phyloP scores from a whole-genome alignment of 139 green algal genomes.

The Eudorina sp. region DNA sequence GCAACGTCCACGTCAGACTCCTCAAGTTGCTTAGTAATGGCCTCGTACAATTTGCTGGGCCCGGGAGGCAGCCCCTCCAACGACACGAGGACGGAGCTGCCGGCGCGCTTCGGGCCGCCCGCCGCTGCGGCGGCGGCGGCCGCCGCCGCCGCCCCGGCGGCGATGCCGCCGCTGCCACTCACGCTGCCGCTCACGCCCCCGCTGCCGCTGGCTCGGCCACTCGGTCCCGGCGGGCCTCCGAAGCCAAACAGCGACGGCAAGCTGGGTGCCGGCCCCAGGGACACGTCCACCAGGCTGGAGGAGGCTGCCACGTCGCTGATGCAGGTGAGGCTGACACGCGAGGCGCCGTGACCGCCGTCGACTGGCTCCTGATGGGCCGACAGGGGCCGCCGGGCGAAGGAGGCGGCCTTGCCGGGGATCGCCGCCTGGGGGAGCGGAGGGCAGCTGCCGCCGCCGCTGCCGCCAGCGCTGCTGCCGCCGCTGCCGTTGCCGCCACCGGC shows the following conservation, averaged over 20 bases:
- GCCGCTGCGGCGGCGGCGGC: too few relatives aligned
- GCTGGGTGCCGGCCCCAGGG: not conserved
- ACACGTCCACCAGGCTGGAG: not conserved
- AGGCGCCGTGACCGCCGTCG: not conserved
- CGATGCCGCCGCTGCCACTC: not conserved
- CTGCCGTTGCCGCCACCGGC: not conserved
- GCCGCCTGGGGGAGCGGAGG: not conserved
- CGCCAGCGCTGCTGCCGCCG: not conserved
- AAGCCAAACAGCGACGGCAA: not conserved
- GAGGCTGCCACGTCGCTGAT: not conserved
- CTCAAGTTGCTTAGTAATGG: constrained; percentile 18
- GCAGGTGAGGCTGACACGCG: not conserved
- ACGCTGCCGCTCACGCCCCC: not conserved
- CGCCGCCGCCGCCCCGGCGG: not conserved
- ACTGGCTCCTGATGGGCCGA: not conserved
- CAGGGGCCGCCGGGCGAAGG: not conserved
- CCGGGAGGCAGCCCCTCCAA: constrained; percentile 1
- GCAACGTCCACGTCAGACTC: not conserved
- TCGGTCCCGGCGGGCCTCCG: not conserved
- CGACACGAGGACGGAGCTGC: not conserved
- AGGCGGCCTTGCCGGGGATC: not conserved
- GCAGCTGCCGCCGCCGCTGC: not conserved
- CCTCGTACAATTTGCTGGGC: constrained; percentile 6
- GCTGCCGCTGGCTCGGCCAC: not conserved
- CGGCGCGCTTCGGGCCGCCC: not conserved